These are phyloP conservation scores for Neurospora hispaniola DNA, from an alignment of 495 filamentous ascomycete species.

Conservation along the genomic window DNA sequence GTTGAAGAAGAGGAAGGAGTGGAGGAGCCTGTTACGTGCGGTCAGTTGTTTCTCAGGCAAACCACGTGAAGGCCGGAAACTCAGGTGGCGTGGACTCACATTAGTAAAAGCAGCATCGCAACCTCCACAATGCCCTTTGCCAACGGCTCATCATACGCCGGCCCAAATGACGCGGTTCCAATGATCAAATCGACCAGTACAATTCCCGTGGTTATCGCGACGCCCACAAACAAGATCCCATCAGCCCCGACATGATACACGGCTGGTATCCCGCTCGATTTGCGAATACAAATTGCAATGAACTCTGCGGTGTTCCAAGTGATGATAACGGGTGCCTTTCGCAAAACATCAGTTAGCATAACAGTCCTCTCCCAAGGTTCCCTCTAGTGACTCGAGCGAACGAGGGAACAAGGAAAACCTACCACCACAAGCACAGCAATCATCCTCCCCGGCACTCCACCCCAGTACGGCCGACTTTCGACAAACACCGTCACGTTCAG, in stretches of 20 bases:
- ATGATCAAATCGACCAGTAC: not conserved
- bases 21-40: not conserved
- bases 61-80: not conserved
- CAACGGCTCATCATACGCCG: not conserved
- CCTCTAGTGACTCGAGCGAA: not conserved
- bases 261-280: not conserved
- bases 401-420: not conserved
- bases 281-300: not conserved
- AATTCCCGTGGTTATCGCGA: not conserved
- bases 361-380: not conserved
- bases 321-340: slow-evolving; percentile 5
- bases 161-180: not conserved
- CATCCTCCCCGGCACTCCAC: not conserved
- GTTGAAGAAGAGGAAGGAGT: not conserved
- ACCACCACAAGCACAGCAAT: slow-evolving; percentile 5
- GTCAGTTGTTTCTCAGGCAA: not conserved
- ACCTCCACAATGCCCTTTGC: not conserved
- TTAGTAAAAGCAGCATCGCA: not conserved
- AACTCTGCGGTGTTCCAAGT: slow-evolving; percentile 14
- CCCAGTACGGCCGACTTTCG: not conserved
- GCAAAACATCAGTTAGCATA: not conserved
- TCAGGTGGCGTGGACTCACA: not conserved
- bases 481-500: slow-evolving; percentile 4
- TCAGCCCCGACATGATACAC: not conserved
- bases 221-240: not conserved